Evolutionary conservation across 768 basidiomycete species (phyloP).

Genomic region (Sarcodon aspratus): DNA sequence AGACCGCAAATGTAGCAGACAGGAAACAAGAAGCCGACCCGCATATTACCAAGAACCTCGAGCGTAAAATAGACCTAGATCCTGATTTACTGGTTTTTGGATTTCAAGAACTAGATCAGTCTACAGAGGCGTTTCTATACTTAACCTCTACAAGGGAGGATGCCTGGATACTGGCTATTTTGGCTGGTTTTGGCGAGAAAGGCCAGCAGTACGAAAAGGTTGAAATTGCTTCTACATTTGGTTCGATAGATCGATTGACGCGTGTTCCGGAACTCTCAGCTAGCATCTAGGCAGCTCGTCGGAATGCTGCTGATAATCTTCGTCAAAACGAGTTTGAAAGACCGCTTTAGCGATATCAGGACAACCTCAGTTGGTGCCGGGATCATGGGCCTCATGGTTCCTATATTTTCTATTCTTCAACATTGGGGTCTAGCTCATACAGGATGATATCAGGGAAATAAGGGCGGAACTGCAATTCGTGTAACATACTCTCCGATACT

Average conservation of each 20-base stretch:
- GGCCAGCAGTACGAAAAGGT: slow-evolving; percentile 59
- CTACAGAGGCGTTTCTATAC: slow-evolving; percentile 69
- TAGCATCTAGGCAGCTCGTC: slow-evolving; percentile 69
- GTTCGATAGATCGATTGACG: not conserved
- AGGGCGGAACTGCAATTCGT: slow-evolving; percentile 64
- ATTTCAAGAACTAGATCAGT: slow-evolving; percentile 75
- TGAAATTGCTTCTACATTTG: not conserved
- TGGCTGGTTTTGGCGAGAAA: slow-evolving; percentile 64
- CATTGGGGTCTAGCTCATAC: not conserved
- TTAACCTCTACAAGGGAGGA: slow-evolving; percentile 58
- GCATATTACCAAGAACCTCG: not conserved
- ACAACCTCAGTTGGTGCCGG: slow-evolving; percentile 54
- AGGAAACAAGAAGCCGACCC: not conserved
- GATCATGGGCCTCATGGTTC: slow-evolving; percentile 70
- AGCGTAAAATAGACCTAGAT: slow-evolving; percentile 17
- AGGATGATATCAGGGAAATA: slow-evolving; percentile 52
- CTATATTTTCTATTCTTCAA: slow-evolving; percentile 6
- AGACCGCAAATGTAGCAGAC: slow-evolving; percentile 4
- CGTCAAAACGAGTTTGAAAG: slow-evolving; percentile 38
- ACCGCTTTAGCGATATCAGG: slow-evolving; percentile 42
- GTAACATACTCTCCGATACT: slow-evolving; percentile 39
- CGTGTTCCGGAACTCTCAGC: slow-evolving; percentile 22
- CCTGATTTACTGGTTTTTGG: slow-evolving; percentile 67
- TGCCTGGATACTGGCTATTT: slow-evolving; percentile 55
- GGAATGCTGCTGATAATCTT: slow-evolving; percentile 71